A percentile compares a stretch with the other conserved stretches of the same genome.
phyloP scores from a whole-genome alignment of 2,329 filamentous ascomycete species.

The Xylariaceae sp. region DNA sequence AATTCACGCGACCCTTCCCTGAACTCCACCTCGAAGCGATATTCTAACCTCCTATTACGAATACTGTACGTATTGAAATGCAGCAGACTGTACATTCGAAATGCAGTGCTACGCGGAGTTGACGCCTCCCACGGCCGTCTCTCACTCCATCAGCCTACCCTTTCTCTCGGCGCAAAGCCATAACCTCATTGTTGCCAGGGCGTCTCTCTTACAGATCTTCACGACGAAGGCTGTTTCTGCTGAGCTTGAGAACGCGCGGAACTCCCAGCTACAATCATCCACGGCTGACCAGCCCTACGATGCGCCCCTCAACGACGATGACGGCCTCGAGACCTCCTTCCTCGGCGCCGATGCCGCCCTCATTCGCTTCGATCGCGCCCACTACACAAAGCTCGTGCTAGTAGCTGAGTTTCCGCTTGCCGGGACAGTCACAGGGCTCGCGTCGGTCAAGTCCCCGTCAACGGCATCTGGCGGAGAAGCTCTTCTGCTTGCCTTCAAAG shows the following conservation, averaged over 20 bases:
- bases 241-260: conserved; percentile 49
- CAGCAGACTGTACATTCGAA: conserved; percentile 21
- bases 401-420: conserved; percentile 77
- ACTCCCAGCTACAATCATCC: conserved; percentile 34
- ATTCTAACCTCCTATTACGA: background rate
- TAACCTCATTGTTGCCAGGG: conserved; percentile 88
- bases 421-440: conserved; percentile 78
- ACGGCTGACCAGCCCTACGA: conserved; percentile 46
- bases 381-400: conserved; percentile 73
- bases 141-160: conserved; percentile 73
- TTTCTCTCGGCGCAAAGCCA: conserved; percentile 69
- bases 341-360: conserved; percentile 57
- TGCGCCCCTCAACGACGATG: conserved; percentile 51
- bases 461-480: conserved; percentile 78
- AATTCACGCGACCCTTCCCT: background rate
- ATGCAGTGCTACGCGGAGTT: conserved; percentile 99
- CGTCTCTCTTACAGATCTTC: conserved; percentile 90
- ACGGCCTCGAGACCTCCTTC: conserved; percentile 61
- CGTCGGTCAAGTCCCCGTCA: conserved; percentile 64
- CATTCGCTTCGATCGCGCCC: conserved; percentile 56
- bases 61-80: conserved; percentile 24
- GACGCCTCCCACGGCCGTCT: conserved; percentile 88
- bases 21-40: background rate
- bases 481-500: conserved; percentile 75
- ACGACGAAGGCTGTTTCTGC: conserved; percentile 61